Evolutionary conservation across 2,329 filamentous ascomycete species (phyloP), one percentile per base, ranked within the genome.

Genomic region (Aureobasidium melanogenum): DNA sequence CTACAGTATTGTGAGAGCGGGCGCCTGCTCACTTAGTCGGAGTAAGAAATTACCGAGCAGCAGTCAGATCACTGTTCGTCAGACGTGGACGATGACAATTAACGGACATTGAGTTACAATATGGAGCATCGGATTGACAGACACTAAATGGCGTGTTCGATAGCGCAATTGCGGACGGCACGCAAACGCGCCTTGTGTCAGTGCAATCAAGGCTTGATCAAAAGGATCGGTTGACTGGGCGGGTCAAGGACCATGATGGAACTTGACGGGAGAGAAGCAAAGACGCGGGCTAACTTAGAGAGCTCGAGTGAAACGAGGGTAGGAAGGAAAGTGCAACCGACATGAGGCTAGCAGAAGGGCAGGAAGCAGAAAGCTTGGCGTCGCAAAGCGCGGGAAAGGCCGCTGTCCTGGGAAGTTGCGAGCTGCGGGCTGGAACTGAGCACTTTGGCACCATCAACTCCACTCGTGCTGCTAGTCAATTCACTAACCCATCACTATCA

Each of bases 361-460:
- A 54, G 15, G 36, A 41, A 52, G 24, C 14, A 8, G 17, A 51
- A 39, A n/a, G 48, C 48, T 52, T 52, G 48, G 48, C 34, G 34
- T 52, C 32, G 48, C 48, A 15, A 52, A 52, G 22, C 48, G 48
- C 48, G 48, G 48, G 48, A 52, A 54, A 41, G 50, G 38, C 36
- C 51, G 51, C 38, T 32, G 51, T 39, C 28, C 10, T 46, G 39
- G 28, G 26, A 36, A 36, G 28, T 26, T 57, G 39, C 28, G 39
- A 44, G 52, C 38, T 39, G 32, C 48, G 39, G 54, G 54, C 39
- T 55, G 51, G 51, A 55, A 41, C 38, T 38, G 48, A 52, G 48
- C 48, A 39, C 47, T 50, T 50, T 32, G 30, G 17, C 39, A 46
- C 54, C 9, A 55, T 55, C 36, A 36, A 57, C 54, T 57, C 54